Conservation (phyloP, 2,329 filamentous ascomycete genomes). For the Emergomyces pasteurianus region DNA sequence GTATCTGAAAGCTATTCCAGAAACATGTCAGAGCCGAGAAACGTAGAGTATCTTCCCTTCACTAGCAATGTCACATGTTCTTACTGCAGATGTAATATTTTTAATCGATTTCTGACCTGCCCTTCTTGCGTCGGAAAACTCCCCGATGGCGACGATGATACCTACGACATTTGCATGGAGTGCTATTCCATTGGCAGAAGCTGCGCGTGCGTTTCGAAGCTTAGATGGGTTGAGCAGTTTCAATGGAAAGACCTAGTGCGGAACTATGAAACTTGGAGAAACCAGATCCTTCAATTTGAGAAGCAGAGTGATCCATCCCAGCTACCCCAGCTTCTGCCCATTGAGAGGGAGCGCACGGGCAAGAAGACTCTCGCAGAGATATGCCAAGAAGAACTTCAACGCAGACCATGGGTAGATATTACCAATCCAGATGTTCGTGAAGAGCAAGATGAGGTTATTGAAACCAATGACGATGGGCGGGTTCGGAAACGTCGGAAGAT, state of each 20-base stretch:
- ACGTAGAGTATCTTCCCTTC: constrained; percentile 65
- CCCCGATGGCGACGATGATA: constrained; percentile 60
- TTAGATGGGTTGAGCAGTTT: constrained; percentile 91
- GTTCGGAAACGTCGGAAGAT: constrained; percentile 55
- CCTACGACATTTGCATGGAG: constrained; percentile 95
- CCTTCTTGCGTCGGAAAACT: constrained; percentile 63
- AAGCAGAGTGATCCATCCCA: constrained; percentile 57
- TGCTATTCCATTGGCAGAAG: constrained; percentile 97
- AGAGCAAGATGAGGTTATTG: constrained; percentile 26
- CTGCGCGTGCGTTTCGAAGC: constrained; percentile 72
- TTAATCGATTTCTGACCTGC: constrained; percentile 92
- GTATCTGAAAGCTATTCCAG: constrained; percentile 75
- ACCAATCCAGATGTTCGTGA: constrained; percentile 42
- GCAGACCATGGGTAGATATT: constrained; percentile 72
- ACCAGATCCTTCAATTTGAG: constrained; percentile 62
- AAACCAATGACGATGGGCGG: constrained; percentile 47
- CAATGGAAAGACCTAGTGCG: constrained; percentile 64
- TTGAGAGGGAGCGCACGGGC: constrained; percentile 53
- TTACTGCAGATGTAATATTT: constrained; percentile 91
- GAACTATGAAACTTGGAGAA: constrained; percentile 74
- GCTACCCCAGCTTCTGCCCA: constrained; percentile 47
- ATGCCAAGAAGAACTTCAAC: constrained; percentile 77
- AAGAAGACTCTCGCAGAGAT: constrained; percentile 81
- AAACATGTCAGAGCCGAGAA: constrained; percentile 48
- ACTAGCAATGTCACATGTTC: constrained; percentile 91